Percentiles rank a stretch among this genome's conserved stretches.
These are phyloP conservation scores for Syncephalastrum sp. DNA, from an alignment of 371 early-diverging fungal species.

Conservation along the genomic window DNA sequence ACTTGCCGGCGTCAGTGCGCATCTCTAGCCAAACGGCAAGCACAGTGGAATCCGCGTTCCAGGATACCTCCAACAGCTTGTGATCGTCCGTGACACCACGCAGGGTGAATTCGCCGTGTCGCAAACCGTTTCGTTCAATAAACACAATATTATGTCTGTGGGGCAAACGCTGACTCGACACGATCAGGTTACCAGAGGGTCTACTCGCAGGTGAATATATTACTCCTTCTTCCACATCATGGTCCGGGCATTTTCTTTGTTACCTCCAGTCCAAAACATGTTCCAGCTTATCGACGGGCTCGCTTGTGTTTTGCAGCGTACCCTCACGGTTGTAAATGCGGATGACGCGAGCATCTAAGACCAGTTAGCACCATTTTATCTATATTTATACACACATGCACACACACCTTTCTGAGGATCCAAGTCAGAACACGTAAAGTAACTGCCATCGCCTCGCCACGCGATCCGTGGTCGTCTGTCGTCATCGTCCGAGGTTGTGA, in stretches of 20 bases:
- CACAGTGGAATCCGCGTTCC: slow-evolving; percentile 89
- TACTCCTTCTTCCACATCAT: not conserved
- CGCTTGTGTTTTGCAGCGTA: slow-evolving; percentile 76
- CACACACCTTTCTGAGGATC: slow-evolving; percentile 55
- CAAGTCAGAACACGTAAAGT: slow-evolving; percentile 71
- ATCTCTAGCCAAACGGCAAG: slow-evolving; percentile 74
- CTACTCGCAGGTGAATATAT: slow-evolving; percentile 22
- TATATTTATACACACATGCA: not conserved
- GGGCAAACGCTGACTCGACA: slow-evolving; percentile 77
- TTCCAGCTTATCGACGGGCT: slow-evolving; percentile 80
- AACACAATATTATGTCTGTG: slow-evolving; percentile 89
- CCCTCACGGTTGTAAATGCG: slow-evolving; percentile 88
- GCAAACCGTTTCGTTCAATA: slow-evolving; percentile 92
- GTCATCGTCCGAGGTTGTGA: slow-evolving; percentile 70
- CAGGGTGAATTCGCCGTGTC: slow-evolving; percentile 92
- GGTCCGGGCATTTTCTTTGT: not conserved
- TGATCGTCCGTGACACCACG: slow-evolving; percentile 45
- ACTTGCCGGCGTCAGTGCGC: slow-evolving; percentile 15
- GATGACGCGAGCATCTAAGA: slow-evolving; percentile 61
- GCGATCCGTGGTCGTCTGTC: slow-evolving; percentile 73
- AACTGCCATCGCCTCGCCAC: slow-evolving; percentile 93
- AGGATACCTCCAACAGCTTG: slow-evolving; percentile 63
- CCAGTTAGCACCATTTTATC: too few relatives aligned
- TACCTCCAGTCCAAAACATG: slow-evolving; percentile 80
- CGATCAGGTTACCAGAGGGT: slow-evolving; percentile 89